Percentiles rank a stretch among this genome's conserved stretches.
These are phyloP conservation scores for Hanseniaspora pseudoguilliermondii DNA, from an alignment of 805 yeast genomes.

Conservation along the genomic window DNA sequence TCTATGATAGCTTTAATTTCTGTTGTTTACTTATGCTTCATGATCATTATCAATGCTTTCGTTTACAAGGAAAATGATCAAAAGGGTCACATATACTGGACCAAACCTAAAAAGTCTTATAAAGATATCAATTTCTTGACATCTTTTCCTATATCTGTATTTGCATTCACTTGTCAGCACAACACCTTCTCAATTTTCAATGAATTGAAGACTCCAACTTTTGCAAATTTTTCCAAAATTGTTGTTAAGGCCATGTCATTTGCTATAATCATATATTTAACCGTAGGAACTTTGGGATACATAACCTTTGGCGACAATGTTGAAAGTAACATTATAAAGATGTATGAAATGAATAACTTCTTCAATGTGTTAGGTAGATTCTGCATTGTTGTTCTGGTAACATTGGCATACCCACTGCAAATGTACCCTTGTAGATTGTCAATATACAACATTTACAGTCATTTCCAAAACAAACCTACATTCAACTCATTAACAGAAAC, in stretches of 20 bases:
- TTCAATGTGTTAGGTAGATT: constrained; percentile 69
- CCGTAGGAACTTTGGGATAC: constrained; percentile 75
- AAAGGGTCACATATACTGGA: constrained; percentile 38
- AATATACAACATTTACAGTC: constrained; percentile 55
- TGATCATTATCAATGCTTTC: constrained; percentile 62
- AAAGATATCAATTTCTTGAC: constrained; percentile 38
- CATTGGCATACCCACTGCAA: constrained; percentile 78
- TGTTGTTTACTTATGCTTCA: constrained; percentile 58
- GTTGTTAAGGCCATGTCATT: constrained; percentile 42
- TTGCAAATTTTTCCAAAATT: constrained; percentile 35
- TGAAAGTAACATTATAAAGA: constrained; percentile 63
- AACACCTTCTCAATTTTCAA: constrained; percentile 83
- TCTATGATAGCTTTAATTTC: constrained; percentile 72
- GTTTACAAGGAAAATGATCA: constrained; percentile 15
- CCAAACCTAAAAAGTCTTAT: constrained; percentile 33
- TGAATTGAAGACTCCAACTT: constrained; percentile 51
- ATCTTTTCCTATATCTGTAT: constrained; percentile 81
- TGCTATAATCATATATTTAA: constrained; percentile 49
- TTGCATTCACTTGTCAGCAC: constrained; percentile 93
- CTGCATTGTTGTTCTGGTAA: constrained; percentile 68
- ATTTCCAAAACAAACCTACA: constrained; percentile 22
- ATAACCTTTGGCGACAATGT: constrained; percentile 75
- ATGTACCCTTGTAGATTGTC: constrained; percentile 84
- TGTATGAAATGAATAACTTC: constrained; percentile 48
- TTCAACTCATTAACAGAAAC: constrained; percentile 3